phyloP scores from a whole-genome alignment of 1,284 basidiomycete species.

The Sutorius eximius region DNA sequence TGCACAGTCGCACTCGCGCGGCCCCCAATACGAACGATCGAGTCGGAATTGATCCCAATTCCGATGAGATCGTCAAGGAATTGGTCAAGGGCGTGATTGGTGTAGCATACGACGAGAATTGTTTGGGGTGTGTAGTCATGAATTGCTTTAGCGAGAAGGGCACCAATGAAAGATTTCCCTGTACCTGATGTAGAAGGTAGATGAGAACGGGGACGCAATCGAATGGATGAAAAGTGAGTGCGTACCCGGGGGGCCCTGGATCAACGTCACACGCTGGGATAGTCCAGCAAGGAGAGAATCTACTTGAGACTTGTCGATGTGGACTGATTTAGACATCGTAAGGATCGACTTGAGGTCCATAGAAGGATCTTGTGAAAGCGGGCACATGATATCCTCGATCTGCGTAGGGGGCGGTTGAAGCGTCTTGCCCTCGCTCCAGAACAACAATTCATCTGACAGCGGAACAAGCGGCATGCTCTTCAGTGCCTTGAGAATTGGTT shows the following conservation, averaged over 20 bases:
- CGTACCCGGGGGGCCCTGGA: too few relatives aligned
- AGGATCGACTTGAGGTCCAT: slow-evolving; percentile 44
- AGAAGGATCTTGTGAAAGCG: slow-evolving; percentile 36
- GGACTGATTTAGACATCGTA: slow-evolving; percentile 37
- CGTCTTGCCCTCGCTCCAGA: slow-evolving; percentile 39
- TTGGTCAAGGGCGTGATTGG: too few relatives aligned
- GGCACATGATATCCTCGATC: slow-evolving; percentile 20
- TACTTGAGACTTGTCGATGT: slow-evolving; percentile 53
- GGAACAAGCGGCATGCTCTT: slow-evolving; percentile 47
- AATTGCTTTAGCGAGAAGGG: too few relatives aligned
- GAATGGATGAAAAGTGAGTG: background rate
- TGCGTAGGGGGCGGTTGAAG: slow-evolving; percentile 1
- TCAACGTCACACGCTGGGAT: slow-evolving; percentile 27
- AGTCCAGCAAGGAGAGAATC: slow-evolving; percentile 51
- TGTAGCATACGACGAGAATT: too few relatives aligned
- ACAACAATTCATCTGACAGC: slow-evolving; percentile 50
- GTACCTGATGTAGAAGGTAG: too few relatives aligned
- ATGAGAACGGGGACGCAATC: background rate
- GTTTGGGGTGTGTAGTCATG: too few relatives aligned
- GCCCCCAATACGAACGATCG: background rate
- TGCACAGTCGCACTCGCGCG: background rate
- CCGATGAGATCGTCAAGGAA: slow-evolving; percentile 15
- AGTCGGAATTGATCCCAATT: slow-evolving; percentile 23
- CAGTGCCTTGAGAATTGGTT: slow-evolving; percentile 56
- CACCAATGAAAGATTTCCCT: too few relatives aligned